Evolutionary conservation across 805 yeast species (phyloP).

Genomic region (Candida endomychidarum): DNA sequence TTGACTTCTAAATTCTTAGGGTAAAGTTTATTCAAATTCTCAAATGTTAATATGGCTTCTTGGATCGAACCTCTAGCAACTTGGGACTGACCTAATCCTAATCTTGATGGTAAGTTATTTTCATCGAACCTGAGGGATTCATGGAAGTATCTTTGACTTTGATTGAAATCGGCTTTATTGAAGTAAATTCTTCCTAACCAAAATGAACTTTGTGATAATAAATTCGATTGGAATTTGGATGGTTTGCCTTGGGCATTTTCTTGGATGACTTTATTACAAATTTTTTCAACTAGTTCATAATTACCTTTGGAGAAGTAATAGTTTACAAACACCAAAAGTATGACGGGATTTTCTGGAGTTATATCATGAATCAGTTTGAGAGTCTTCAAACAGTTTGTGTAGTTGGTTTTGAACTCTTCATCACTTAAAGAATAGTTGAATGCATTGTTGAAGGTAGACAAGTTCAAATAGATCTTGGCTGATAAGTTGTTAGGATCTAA

Average conservation of each 20-base stretch:
- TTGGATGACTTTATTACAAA: conserved; percentile 50
- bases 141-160: conserved; percentile 70
- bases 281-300: conserved; percentile 53
- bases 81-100: conserved; percentile 87
- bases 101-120: conserved; percentile 62
- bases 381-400: conserved; percentile 57
- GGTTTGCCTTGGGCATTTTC: conserved; percentile 15
- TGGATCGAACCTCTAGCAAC: conserved; percentile 68
- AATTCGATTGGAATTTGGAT: conserved; percentile 28
- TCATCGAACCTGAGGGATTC: conserved; percentile 69
- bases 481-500: conserved; percentile 59
- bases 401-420: conserved; percentile 59
- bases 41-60: conserved; percentile 86
- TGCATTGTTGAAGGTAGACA: conserved; percentile 67
- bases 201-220: conserved; percentile 46
- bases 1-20: conserved; percentile 73
- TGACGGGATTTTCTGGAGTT: conserved; percentile 53
- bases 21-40: conserved; percentile 62
- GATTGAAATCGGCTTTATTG: conserved; percentile 55
- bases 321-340: conserved; percentile 66
- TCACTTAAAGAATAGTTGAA: conserved; percentile 56
- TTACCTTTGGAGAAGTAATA: conserved; percentile 72
- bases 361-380: conserved; percentile 37
- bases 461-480: conserved; percentile 63
- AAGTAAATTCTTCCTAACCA: conserved; percentile 87